These are phyloP conservation scores for Mortierella sp. DNA, from an alignment of 371 early-diverging fungal species.

Conservation along the genomic window DNA sequence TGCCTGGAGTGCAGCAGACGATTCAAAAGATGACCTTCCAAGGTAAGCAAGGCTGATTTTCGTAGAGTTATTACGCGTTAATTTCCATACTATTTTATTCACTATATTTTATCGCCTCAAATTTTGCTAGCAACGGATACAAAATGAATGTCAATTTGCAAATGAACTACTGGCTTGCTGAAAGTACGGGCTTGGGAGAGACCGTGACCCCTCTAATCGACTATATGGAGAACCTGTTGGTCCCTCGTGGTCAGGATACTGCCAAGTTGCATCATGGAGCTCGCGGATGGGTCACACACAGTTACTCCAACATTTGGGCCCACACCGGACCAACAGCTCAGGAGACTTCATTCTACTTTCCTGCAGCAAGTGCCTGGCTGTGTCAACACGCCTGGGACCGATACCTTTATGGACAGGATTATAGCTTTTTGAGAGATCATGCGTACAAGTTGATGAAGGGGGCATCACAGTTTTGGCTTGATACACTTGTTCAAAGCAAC, in stretches of 20 bases:
- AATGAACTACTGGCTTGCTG: slow-evolving; percentile 57
- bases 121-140: slow-evolving; percentile 27
- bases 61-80: neutral
- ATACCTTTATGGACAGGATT: slow-evolving; percentile 50
- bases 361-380: slow-evolving; percentile 49
- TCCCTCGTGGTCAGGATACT: slow-evolving; percentile 46
- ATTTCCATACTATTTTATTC: neutral
- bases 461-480: slow-evolving; percentile 54
- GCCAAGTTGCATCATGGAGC: slow-evolving; percentile 30
- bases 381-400: slow-evolving; percentile 55
- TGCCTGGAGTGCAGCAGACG: slow-evolving; percentile 19
- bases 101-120: neutral
- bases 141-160: slow-evolving; percentile 51
- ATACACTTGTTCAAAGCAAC: slow-evolving; percentile 22
- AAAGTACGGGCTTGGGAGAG: slow-evolving; percentile 44
- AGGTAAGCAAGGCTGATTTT: too few relatives aligned
- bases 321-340: slow-evolving; percentile 49
- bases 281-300: slow-evolving; percentile 44
- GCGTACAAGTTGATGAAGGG: slow-evolving; percentile 54
- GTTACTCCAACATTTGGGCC: slow-evolving; percentile 53
- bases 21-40: slow-evolving; percentile 10
- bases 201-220: slow-evolving; percentile 47
- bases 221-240: slow-evolving; percentile 43
- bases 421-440: slow-evolving; percentile 38
- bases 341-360: slow-evolving; percentile 35